Evolutionary conservation across 768 basidiomycete species (phyloP).

Genomic region (Cystofilobasidium bisporidii): DNA sequence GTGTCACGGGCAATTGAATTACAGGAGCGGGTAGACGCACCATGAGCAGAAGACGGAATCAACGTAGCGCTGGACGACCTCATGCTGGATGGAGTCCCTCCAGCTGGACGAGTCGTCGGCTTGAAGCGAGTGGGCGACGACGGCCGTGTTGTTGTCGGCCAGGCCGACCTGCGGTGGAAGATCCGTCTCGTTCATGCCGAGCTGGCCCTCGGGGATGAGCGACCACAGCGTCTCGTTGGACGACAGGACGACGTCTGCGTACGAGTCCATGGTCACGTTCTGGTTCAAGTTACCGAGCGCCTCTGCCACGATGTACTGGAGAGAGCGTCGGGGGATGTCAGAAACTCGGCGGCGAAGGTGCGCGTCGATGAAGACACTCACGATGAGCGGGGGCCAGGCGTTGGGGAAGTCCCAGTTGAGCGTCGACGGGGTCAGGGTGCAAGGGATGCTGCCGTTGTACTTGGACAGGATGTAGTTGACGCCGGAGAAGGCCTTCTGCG

Average conservation of each 20-base stretch:
- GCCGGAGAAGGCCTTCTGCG: conserved; percentile 63
- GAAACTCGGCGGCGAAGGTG: too few species aligned
- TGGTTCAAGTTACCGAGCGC: conserved; percentile 66
- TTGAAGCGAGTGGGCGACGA: conserved; percentile 42
- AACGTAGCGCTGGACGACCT: conserved; percentile 77
- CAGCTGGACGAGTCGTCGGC: conserved; percentile 48
- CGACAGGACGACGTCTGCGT: conserved; percentile 47
- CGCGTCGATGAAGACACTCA: too few species aligned
- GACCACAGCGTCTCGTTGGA: conserved; percentile 49
- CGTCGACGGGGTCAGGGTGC: conserved; percentile 53
- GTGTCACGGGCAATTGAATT: too few species aligned
- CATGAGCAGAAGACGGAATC: conserved; percentile 79
- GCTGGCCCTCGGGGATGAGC: conserved; percentile 67
- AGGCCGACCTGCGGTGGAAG: conserved; percentile 59
- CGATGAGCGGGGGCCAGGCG: conserved; percentile 25
- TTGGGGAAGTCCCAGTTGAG: conserved; percentile 28
- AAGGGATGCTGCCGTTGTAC: conserved; percentile 79
- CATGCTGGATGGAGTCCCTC: conserved; percentile 51
- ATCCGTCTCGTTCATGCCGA: conserved; percentile 60
- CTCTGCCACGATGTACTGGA: conserved; percentile 58
- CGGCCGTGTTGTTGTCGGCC: conserved; percentile 43
- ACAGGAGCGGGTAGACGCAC: conserved; percentile 44
- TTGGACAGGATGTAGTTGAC: conserved; percentile 54
- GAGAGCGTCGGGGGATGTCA: too few species aligned
- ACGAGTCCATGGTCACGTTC: conserved; percentile 53